Percentiles rank a stretch among this genome's conserved stretches.
phyloP scores from a whole-genome alignment of 2,329 filamentous ascomycete species.

The Aspergillus felis region DNA sequence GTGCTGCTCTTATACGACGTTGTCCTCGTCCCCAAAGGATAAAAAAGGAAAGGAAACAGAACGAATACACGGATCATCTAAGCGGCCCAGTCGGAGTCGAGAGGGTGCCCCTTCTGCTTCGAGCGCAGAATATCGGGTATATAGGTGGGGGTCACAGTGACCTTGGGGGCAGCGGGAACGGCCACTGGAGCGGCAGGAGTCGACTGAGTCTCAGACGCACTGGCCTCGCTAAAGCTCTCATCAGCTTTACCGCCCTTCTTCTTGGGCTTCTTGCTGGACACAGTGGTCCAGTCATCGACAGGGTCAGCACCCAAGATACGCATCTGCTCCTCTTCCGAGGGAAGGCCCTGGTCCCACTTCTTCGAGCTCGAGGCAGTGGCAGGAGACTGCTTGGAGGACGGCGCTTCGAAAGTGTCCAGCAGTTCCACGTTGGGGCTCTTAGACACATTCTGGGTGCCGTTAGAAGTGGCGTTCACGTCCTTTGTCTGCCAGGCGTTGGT shows the following conservation, averaged over 20 bases:
- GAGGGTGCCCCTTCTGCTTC: conserved; percentile 38
- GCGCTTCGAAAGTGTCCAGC: conserved; percentile 41
- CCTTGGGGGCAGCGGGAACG: conserved; percentile 28
- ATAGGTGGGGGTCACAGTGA: conserved; percentile 34
- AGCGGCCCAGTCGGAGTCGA: conserved; percentile 45
- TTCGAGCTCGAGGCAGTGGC: conserved; percentile 22
- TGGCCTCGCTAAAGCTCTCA: conserved; percentile 45
- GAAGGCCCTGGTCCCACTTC: conserved; percentile 47
- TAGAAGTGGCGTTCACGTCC: conserved; percentile 19
- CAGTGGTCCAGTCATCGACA: conserved; percentile 58
- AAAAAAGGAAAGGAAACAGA: conserved; percentile 5
- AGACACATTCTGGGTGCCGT: conserved; percentile 19
- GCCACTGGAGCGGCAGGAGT: conserved; percentile 12
- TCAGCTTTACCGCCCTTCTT: conserved; percentile 41
- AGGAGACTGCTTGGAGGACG: conserved; percentile 13
- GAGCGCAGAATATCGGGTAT: conserved; percentile 30
- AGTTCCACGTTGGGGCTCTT: conserved; percentile 25
- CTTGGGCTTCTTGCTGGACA: conserved; percentile 57
- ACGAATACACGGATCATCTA: conserved; percentile 14
- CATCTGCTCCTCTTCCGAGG: conserved; percentile 60
- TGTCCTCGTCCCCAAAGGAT: background rate
- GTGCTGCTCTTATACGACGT: background rate
- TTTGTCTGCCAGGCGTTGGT: conserved; percentile 54
- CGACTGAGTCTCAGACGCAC: conserved; percentile 33
- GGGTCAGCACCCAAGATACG: conserved; percentile 46